Conservation (phyloP, 345 rosid species). For the Populus euphratica region DNA sequence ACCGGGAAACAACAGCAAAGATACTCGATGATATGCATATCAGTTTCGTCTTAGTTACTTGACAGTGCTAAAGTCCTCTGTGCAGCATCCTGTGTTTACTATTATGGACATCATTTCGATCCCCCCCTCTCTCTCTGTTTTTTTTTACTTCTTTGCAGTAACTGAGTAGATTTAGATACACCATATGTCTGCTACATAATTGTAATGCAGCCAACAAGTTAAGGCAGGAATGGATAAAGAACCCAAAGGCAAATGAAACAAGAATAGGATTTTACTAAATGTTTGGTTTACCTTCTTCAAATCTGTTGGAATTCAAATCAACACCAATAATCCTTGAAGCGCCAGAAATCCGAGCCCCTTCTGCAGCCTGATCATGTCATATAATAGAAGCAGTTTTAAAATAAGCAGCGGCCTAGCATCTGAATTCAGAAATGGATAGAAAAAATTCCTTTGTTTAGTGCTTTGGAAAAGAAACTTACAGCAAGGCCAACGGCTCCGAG, state of each 20-base stretch:
- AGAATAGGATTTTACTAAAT: background rate
- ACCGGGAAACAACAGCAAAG: background rate
- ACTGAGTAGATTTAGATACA: too few relatives aligned
- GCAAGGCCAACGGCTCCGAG: conserved; percentile 45
- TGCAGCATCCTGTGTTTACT: background rate
- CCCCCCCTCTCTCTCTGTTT: too few relatives aligned
- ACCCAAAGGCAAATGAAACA: background rate
- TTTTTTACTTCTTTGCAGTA: too few relatives aligned
- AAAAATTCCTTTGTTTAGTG: background rate
- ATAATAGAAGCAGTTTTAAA: background rate
- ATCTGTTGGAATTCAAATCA: conserved; percentile 33
- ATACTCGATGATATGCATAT: too few relatives aligned
- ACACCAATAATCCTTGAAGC: conserved; percentile 46
- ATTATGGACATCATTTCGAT: too few relatives aligned
- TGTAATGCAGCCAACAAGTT: background rate
- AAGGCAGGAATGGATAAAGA: background rate
- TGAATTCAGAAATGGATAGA: background rate
- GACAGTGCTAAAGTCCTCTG: background rate
- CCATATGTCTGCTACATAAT: background rate
- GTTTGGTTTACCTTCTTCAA: conserved; percentile 10
- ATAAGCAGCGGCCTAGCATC: background rate
- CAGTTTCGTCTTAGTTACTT: background rate
- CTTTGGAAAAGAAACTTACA: conserved; percentile 10
- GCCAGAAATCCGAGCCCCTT: conserved; percentile 34
- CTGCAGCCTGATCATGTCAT: conserved; percentile 25